Base-by-base conservation (phyloP, 768 basidiomycete species). In the Hygrocybe punicea region DNA sequence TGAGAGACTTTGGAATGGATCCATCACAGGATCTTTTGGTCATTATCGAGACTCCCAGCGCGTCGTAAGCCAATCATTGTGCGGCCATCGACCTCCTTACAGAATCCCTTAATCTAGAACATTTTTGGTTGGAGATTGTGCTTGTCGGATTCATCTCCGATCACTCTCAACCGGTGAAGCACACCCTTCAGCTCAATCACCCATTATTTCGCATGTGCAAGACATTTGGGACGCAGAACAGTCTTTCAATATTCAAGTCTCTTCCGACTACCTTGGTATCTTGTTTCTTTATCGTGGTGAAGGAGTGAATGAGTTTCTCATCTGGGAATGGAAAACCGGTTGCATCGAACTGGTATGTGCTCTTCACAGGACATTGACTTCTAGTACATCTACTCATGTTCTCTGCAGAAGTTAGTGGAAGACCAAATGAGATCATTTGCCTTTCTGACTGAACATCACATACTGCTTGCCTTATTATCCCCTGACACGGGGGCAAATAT, bases 361-460 rank as follows among this genome's bases (percentile, higher is more conserved):
- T 49, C 53, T 46, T 11, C 14, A 13, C 4, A 7, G 48, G 34
- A 34, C 21, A 14, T 16, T 25, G 10, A n/a, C 1, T 6, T 34
- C 8, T 3, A 33, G 29, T 10, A 5, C 24, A 24, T 55, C 4
- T 17, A 16, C 13, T 46, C 8, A 4, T 44, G 4, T 7, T 55
- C 17, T 5, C 10, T 11, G 34, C 24, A 55, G 53, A 25, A 25
- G 46, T 7, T 78, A 3, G 63, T 62, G 37, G 66, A 71, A 17
- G 63, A 67, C 19, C 66, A 72, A 60, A 65, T 80, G 17, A 65
- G 67, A 55, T 71, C 79, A 2, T 77, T 78, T 57, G 58, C 73
- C 1, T 79, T 82, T 60, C 66, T 81, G 16, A 75, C 72, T 16
- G 71, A 78, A 47, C 62, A 65, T 23, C 66, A 76, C 55, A 55